phyloP scores from a whole-genome alignment of 495 filamentous ascomycete genomes.

The Filosporella fistucella region DNA sequence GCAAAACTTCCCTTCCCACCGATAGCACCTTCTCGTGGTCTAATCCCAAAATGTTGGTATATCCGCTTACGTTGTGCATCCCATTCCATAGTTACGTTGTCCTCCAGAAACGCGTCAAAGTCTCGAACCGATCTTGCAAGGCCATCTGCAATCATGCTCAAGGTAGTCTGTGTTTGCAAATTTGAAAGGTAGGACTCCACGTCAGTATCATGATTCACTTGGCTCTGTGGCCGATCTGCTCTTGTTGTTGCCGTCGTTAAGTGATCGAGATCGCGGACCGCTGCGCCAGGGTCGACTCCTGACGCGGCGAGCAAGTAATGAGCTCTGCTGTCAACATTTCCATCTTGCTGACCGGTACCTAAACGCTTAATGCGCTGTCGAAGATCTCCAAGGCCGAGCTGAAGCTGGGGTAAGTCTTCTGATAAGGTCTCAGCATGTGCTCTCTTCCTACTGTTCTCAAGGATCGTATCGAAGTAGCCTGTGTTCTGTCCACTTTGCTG shows the following conservation, averaged over 20 bases:
- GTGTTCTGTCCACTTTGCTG: slow-evolving; percentile 16
- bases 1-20: slow-evolving; percentile 52
- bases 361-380: slow-evolving; percentile 78
- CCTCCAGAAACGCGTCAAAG: slow-evolving; percentile 89
- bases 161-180: slow-evolving; percentile 82
- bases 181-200: slow-evolving; percentile 78
- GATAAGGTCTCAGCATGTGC: slow-evolving; percentile 45
- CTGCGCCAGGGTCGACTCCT: slow-evolving; percentile 74
- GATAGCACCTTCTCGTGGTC: slow-evolving; percentile 46
- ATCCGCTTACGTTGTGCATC: slow-evolving; percentile 87
- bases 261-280: slow-evolving; percentile 69
- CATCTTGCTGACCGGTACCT: slow-evolving; percentile 47
- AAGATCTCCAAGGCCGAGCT: slow-evolving; percentile 83
- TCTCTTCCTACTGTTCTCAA: slow-evolving; percentile 71
- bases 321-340: slow-evolving; percentile 57
- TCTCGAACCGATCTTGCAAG: slow-evolving; percentile 80
- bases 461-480: slow-evolving; percentile 83
- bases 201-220: slow-evolving; percentile 57
- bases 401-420: slow-evolving; percentile 62
- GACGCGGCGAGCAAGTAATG: slow-evolving; percentile 88
- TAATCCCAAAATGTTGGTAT: slow-evolving; percentile 93
- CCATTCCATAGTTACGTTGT: slow-evolving; percentile 93
- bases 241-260: slow-evolving; percentile 30
- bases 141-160: slow-evolving; percentile 86
- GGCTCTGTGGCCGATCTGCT: slow-evolving; percentile 31